These are phyloP conservation scores for Yamadazyma blattariae DNA, from an alignment of 1,139 yeast genomes.

Conservation along the genomic window DNA sequence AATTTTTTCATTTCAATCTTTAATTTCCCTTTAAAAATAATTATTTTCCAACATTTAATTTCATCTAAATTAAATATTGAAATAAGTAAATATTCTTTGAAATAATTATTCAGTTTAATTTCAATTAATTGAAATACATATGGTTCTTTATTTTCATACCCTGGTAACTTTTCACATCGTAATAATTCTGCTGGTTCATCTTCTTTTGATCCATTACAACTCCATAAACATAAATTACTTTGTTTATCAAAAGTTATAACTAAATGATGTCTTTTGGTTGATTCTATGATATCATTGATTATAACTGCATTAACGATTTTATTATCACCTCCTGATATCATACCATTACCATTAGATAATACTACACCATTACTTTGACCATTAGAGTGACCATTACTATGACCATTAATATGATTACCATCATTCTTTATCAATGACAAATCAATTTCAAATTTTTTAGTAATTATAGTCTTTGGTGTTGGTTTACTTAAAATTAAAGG, in stretches of 20 bases:
- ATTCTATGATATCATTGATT: slow-evolving; percentile 27
- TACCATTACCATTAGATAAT: too few species aligned
- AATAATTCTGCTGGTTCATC: slow-evolving; percentile 29
- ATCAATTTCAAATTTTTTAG: slow-evolving; percentile 36
- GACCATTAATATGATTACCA: neutral
- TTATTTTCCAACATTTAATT: slow-evolving; percentile 30
- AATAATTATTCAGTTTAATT: slow-evolving; percentile 9
- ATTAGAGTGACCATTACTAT: neutral
- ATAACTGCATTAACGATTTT: slow-evolving; percentile 33
- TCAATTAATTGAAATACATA: slow-evolving; percentile 26
- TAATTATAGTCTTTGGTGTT: slow-evolving; percentile 23
- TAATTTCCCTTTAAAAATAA: slow-evolving; percentile 15
- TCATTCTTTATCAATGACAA: slow-evolving; percentile 8
- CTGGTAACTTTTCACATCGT: slow-evolving; percentile 11
- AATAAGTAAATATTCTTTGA: slow-evolving; percentile 21
- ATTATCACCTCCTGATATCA: slow-evolving; percentile 4
- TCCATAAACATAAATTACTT: slow-evolving; percentile 61
- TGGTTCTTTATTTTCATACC: slow-evolving; percentile 17
- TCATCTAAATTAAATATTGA: slow-evolving; percentile 25
- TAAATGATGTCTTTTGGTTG: slow-evolving; percentile 27
- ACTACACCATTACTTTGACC: neutral
- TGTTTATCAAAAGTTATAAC: slow-evolving; percentile 55
- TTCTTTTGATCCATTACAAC: slow-evolving; percentile 42
- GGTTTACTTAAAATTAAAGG: slow-evolving; percentile 32
- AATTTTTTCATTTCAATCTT: slow-evolving; percentile 19